These are phyloP conservation scores for Nematodospora anomalae DNA, from an alignment of 1,139 yeast genomes.

Conservation along the genomic window DNA sequence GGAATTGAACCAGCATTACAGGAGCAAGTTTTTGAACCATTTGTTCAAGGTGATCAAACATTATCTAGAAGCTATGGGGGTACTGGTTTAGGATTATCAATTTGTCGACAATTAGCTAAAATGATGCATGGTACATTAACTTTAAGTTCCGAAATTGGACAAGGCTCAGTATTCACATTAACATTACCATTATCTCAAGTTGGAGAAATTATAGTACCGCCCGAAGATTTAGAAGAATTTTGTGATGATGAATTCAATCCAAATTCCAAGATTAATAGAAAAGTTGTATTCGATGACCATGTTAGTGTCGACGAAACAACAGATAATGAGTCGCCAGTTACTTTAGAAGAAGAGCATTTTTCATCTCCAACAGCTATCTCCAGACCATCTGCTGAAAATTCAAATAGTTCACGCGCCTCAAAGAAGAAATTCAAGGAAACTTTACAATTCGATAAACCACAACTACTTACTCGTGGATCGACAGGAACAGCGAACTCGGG, in stretches of 20 bases:
- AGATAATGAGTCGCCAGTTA: neutral
- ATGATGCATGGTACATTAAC: conserved; percentile 87
- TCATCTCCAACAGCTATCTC: conserved; percentile 2
- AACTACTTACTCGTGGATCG: conserved; percentile 46
- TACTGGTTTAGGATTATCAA: conserved; percentile 91
- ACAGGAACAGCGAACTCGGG: conserved; percentile 56
- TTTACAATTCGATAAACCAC: conserved; percentile 31
- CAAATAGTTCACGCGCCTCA: neutral
- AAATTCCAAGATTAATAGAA: conserved; percentile 34
- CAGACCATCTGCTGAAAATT: neutral
- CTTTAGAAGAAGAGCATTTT: conserved; percentile 1
- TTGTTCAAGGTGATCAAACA: conserved; percentile 96
- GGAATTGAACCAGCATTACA: conserved; percentile 83
- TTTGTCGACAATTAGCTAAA: conserved; percentile 85
- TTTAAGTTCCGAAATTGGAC: conserved; percentile 65
- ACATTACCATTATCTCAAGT: conserved; percentile 76
- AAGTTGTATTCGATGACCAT: conserved; percentile 35
- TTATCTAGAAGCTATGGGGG: conserved; percentile 91
- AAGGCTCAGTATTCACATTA: conserved; percentile 79
- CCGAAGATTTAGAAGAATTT: conserved; percentile 39
- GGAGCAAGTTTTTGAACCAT: conserved; percentile 89
- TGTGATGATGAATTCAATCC: conserved; percentile 48
- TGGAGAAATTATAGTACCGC: conserved; percentile 53
- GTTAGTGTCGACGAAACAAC: conserved; percentile 11
- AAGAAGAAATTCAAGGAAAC: conserved; percentile 1